phyloP scores from a whole-genome alignment of 345 rosid genomes.

The Iberis pinnata region DNA sequence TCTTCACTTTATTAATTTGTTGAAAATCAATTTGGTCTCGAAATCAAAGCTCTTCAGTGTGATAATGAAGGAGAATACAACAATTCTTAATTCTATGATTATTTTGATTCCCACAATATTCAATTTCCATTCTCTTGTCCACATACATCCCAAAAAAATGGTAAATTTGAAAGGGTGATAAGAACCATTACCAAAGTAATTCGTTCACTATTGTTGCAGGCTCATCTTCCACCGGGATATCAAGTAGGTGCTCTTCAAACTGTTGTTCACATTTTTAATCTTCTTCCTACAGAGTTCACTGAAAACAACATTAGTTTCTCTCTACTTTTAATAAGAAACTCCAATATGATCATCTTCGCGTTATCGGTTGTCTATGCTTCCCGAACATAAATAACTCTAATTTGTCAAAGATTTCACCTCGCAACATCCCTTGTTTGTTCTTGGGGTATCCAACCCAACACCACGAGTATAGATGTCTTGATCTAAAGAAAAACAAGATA shows the following conservation, averaged over 20 bases:
- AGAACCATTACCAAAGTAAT: background rate
- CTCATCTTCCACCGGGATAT: background rate
- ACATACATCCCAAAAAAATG: background rate
- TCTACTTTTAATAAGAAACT: background rate
- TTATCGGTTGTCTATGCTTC: background rate
- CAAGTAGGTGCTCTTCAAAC: background rate
- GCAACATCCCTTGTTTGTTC: background rate
- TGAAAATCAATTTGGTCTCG: background rate
- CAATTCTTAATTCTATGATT: background rate
- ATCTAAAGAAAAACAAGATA: background rate
- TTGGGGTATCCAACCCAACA: background rate
- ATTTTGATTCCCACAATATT: background rate
- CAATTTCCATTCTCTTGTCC: background rate
- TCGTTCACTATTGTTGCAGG: background rate
- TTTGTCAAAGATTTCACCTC: background rate
- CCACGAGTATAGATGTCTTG: background rate
- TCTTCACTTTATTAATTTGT: background rate
- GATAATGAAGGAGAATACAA: background rate
- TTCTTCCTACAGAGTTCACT: background rate
- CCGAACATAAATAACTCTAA: background rate
- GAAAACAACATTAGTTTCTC: background rate
- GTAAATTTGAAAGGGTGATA: accelerated
- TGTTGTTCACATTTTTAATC: background rate
- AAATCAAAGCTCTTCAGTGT: background rate
- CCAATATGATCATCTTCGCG: background rate